Evolutionary conservation across 176 grass and related monocot species (phyloP), one percentile per base, ranked within the genome.

Genomic region (Calamus simplicifolius): DNA sequence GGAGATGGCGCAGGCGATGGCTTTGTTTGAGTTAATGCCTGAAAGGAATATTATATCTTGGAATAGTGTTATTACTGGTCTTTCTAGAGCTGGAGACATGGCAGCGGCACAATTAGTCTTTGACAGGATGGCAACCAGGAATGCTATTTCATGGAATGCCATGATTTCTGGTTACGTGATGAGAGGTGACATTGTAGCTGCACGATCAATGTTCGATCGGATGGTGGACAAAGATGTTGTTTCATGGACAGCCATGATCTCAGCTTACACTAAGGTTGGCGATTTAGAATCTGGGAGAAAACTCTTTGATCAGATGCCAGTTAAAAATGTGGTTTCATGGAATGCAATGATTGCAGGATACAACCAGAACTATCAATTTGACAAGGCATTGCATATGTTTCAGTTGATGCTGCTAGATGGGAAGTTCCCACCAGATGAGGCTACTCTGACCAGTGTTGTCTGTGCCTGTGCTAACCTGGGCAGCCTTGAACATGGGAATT

Each of bases 11-110:
- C 54, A 54, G 0, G 73, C 83, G 0, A 78, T 73, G 78, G 58
- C 35, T 16, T 2, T 82, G 19, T 87, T 87, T 2, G 74, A 87
- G 49, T 67, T 19, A 0, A 87, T 87, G 79, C 74, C 69, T 0
- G 69, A 82, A 26, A 75, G 78, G 61, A 86, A 74, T 30, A 57
- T 81, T 1, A 52, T 81, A 1, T 86, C 83, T 1, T 86, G 83
- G 83, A 87, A 87, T 66, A 73, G 56, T 1, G 48, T 87, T 67
- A 63, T 87, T 51, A 15, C 51, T 4, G 64, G 64, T 31, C 51
- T 68, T 6, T 53, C 51, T 19, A 56, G 25, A 51, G 59, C 61
- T 0, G 74, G 78, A 4, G 65, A 83, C 49, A 78, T 83, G 70
- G 59, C 49, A 3, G 74, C 43, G 0, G 81, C 81, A 0, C 65